phyloP scores from a whole-genome alignment of 192 early-diverging fungal species.

The Coemansia sp. region DNA sequence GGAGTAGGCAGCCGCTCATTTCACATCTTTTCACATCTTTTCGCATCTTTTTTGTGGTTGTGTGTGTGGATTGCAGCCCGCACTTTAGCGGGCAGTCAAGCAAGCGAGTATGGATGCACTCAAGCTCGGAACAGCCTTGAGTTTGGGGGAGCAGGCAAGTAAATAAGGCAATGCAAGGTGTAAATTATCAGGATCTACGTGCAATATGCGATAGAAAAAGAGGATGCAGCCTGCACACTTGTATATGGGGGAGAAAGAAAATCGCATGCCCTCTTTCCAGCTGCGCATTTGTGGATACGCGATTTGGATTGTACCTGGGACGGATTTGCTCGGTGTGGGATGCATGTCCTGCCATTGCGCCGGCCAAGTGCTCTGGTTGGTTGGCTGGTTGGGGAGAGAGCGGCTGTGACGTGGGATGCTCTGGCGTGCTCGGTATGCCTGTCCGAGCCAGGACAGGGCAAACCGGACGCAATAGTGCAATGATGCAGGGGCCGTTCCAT shows the following conservation, averaged over 20 bases:
- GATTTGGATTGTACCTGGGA: not conserved
- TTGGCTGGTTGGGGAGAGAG: not conserved
- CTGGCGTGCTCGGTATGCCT: too few species aligned
- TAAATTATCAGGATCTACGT: slow-evolving; percentile 53
- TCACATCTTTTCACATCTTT: too few species aligned
- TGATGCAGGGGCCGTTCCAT: not conserved
- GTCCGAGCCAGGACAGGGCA: not conserved
- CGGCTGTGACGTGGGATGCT: too few species aligned
- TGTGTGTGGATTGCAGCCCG: not conserved
- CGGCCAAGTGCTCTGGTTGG: not conserved
- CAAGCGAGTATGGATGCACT: not conserved
- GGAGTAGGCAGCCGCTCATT: too few species aligned
- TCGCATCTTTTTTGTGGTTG: too few species aligned
- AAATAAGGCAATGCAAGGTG: slow-evolving; percentile 30
- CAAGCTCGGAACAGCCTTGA: not conserved
- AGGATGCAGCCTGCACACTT: slow-evolving; percentile 4
- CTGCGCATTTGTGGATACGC: not conserved
- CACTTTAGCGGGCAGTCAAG: not conserved
- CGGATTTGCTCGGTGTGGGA: not conserved
- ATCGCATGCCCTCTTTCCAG: not conserved
- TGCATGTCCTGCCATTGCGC: too few species aligned
- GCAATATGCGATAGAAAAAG: slow-evolving; percentile 24
- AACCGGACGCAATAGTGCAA: not conserved
- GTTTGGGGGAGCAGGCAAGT: slow-evolving; percentile 10
- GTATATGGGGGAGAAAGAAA: not conserved